These are phyloP conservation scores for Cordyceps sp. DNA, from an alignment of 2,329 filamentous ascomycete species.

Conservation along the genomic window DNA sequence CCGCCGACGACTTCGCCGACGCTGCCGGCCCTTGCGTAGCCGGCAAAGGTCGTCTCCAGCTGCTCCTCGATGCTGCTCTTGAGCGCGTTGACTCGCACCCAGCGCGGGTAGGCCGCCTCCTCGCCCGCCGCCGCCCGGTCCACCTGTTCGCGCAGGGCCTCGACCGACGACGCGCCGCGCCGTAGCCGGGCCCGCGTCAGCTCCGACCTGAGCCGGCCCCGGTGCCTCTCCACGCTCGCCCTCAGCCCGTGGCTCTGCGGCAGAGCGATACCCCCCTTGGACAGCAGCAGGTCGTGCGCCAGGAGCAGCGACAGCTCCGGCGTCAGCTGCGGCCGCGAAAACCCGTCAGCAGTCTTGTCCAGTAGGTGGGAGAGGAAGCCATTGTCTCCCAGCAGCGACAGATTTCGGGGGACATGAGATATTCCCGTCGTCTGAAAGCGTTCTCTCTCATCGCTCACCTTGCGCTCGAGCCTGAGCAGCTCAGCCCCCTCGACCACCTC, in stretches of 20 bases:
- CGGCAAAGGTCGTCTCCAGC: constrained; percentile 56
- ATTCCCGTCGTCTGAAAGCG: too few species aligned
- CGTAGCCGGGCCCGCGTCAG: constrained; percentile 65
- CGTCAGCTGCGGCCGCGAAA: constrained; percentile 49
- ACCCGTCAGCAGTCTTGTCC: not conserved
- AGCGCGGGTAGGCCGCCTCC: constrained; percentile 57
- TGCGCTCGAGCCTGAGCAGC: constrained; percentile 64
- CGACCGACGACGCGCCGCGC: constrained; percentile 50
- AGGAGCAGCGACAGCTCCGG: constrained; percentile 68
- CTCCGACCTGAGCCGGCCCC: constrained; percentile 63
- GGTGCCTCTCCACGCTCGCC: constrained; percentile 62
- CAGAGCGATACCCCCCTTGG: constrained; percentile 69
- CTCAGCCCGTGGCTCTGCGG: constrained; percentile 65
- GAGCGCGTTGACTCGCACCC: constrained; percentile 77
- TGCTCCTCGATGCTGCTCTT: constrained; percentile 55
- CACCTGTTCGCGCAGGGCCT: constrained; percentile 44
- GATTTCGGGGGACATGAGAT: not conserved
- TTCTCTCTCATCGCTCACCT: constrained; percentile 51
- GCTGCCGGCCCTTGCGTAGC: constrained; percentile 37
- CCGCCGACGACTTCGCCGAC: constrained; percentile 38
- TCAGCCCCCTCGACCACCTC: constrained; percentile 76
- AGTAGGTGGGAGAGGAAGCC: too few species aligned
- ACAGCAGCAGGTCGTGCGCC: constrained; percentile 69
- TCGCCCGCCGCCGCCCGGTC: constrained; percentile 30
- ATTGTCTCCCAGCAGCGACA: not conserved